Conservation (phyloP, 495 filamentous ascomycete genomes). For the Copromyces sp. region DNA sequence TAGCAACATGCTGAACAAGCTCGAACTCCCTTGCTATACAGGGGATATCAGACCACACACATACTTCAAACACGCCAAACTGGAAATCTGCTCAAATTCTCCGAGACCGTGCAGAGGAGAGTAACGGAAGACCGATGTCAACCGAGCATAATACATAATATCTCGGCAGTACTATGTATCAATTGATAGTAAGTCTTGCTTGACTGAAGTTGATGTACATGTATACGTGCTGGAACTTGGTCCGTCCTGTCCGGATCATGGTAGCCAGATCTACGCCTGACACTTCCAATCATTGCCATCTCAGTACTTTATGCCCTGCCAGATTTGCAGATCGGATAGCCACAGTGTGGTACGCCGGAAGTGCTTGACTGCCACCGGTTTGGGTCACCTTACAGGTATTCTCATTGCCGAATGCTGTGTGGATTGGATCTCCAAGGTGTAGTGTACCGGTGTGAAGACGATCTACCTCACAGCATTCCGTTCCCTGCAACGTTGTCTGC, state of each 20-base stretch:
- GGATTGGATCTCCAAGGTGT: constrained; percentile 6
- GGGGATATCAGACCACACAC: background rate
- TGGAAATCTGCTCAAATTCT: background rate
- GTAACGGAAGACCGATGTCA: background rate
- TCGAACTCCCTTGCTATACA: background rate
- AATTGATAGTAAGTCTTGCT: background rate
- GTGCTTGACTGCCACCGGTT: background rate
- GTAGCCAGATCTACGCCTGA: constrained; percentile 5
- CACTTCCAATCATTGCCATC: background rate
- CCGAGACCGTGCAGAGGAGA: background rate
- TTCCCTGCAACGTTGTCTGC: background rate
- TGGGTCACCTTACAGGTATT: background rate
- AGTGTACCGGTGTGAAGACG: background rate
- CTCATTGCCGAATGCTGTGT: background rate
- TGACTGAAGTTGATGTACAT: background rate
- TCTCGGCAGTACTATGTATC: background rate
- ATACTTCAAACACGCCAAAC: background rate
- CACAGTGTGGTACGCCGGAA: background rate
- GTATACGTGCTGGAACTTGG: background rate
- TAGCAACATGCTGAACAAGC: background rate
- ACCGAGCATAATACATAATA: background rate
- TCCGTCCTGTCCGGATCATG: constrained; percentile 9
- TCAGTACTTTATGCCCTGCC: background rate
- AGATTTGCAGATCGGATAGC: background rate
- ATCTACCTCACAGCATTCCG: background rate